phyloP scores from a whole-genome alignment of 345 rosid species.

The Citrus maxima region DNA sequence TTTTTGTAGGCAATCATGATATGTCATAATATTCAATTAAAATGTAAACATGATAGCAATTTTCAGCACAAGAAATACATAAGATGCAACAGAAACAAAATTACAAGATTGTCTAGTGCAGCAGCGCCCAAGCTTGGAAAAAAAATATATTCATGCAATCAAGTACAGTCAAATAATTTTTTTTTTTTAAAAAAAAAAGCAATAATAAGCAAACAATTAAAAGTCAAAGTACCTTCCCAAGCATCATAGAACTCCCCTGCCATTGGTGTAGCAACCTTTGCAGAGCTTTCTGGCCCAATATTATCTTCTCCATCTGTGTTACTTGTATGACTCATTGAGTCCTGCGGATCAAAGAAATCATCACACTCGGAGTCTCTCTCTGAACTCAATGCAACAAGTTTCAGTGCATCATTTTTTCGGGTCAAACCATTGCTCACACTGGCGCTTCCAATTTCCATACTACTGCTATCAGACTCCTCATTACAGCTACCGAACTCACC shows the following conservation, averaged over 20 bases:
- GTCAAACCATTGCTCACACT: constrained; percentile 21
- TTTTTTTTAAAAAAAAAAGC: too few relatives aligned
- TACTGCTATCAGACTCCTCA: constrained; percentile 20
- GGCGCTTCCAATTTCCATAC: constrained; percentile 22
- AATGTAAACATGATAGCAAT: background rate
- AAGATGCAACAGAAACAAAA: background rate
- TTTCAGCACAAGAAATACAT: background rate
- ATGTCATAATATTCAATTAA: background rate
- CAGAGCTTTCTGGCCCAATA: constrained; percentile 36
- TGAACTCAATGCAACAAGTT: constrained; percentile 21
- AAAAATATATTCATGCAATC: background rate
- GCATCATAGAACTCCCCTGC: constrained; percentile 85
- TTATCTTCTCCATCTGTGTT: constrained; percentile 49
- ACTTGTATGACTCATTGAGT: constrained; percentile 57
- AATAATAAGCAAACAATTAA: background rate
- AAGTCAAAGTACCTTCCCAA: constrained; percentile 61
- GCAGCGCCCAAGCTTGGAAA: background rate
- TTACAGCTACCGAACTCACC: constrained; percentile 22
- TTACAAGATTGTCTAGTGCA: background rate
- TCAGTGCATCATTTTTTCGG: constrained; percentile 25
- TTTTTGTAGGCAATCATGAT: background rate
- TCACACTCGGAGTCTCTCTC: constrained; percentile 42
- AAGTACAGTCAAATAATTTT: background rate
- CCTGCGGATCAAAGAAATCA: constrained; percentile 54
- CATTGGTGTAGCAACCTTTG: constrained; percentile 30